phyloP scores from a whole-genome alignment of 257 asterid genomes.

The Gardenia jasminoides region DNA sequence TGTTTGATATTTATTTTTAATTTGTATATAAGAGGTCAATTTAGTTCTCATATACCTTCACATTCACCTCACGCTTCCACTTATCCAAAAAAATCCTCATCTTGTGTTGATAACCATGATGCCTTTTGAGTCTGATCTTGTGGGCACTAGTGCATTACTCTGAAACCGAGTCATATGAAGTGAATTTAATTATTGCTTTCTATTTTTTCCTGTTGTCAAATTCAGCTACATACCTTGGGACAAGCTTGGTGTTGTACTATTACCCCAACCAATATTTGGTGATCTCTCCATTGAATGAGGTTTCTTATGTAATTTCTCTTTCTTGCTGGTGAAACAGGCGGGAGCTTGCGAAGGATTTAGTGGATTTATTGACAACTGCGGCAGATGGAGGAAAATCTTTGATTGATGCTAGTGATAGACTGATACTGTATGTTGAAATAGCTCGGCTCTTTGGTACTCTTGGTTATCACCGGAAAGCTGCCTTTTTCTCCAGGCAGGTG shows the following conservation, averaged over 20 bases:
- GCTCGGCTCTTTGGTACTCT: constrained; percentile 94
- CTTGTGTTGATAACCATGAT: neutral
- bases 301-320: constrained; percentile 5
- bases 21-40: neutral
- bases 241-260: neutral
- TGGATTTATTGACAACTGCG: constrained; percentile 87
- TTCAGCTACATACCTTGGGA: neutral
- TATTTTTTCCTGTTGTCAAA: neutral
- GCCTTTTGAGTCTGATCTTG: neutral
- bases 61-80: neutral
- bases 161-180: neutral
- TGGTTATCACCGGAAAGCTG: constrained; percentile 96
- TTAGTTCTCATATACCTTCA: neutral
- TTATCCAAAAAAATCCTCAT: neutral
- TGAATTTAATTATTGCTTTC: neutral
- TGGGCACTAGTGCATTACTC: neutral
- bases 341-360: constrained; percentile 93
- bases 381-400: constrained; percentile 96
- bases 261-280: neutral
- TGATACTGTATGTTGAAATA: constrained; percentile 80
- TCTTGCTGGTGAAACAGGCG: constrained; percentile 45
- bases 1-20: neutral
- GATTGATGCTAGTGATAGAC: constrained; percentile 95
- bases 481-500: constrained; percentile 96
- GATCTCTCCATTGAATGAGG: neutral